These are phyloP conservation scores for Sphagnurus paluster DNA, from an alignment of 1,284 basidiomycete species.

Conservation along the genomic window DNA sequence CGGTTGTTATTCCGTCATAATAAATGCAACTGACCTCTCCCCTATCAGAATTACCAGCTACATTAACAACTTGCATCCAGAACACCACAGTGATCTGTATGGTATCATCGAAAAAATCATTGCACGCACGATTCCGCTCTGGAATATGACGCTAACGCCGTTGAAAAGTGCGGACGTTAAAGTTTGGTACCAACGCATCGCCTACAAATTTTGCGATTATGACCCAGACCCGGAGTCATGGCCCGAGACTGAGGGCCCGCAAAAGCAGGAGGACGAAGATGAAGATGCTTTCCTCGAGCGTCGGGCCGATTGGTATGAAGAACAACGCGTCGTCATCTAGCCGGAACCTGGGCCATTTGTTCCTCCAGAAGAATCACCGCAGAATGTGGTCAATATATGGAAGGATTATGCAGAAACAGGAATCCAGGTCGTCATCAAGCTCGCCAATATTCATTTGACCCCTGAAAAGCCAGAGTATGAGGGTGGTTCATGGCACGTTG, in stretches of 20 bases:
- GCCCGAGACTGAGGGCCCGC: constrained; percentile 9
- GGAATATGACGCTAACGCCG: constrained; percentile 20
- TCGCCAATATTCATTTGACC: constrained; percentile 48
- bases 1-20: not conserved
- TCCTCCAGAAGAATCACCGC: constrained; percentile 17
- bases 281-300: constrained; percentile 16
- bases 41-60: constrained; percentile 21
- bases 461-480: constrained; percentile 40
- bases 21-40: not conserved
- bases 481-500: constrained; percentile 39
- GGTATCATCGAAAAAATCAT: constrained; percentile 18
- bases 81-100: constrained; percentile 14
- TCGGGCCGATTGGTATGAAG: constrained; percentile 17
- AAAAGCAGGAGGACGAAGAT: constrained; percentile 13
- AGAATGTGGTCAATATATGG: constrained; percentile 20
- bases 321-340: constrained; percentile 12
- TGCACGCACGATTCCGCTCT: constrained; percentile 19
- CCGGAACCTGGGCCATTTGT: constrained; percentile 20
- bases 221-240: constrained; percentile 22
- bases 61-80: constrained; percentile 23
- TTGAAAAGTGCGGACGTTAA: constrained; percentile 8
- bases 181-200: constrained; percentile 18
- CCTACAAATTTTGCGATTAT: constrained; percentile 18
- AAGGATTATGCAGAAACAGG: constrained; percentile 21
- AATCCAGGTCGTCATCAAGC: constrained; percentile 51